Evolutionary conservation across 371 early-diverging fungal species (phyloP).

Genomic region (Circinella umbellata): DNA sequence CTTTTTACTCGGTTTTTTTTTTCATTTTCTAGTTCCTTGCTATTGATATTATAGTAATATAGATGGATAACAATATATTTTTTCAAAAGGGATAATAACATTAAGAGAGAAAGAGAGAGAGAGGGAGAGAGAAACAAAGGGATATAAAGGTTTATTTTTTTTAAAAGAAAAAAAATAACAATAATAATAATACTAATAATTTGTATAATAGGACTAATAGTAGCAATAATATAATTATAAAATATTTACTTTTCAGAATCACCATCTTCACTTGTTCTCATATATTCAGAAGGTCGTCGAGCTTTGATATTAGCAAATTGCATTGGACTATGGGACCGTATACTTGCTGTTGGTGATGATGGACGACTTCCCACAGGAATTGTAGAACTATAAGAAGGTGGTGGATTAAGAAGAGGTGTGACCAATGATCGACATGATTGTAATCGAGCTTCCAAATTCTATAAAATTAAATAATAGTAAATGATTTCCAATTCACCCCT

Average conservation of each 20-base stretch:
- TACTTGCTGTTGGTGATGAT: slow-evolving; percentile 36
- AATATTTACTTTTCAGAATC: neutral
- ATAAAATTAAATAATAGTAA: neutral
- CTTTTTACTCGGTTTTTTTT: too few relatives aligned
- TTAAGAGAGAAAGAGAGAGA: too few relatives aligned
- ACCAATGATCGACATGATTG: slow-evolving; percentile 71
- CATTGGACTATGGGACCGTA: slow-evolving; percentile 44
- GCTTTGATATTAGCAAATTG: slow-evolving; percentile 50
- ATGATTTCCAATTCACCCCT: neutral
- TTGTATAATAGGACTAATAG: too few relatives aligned
- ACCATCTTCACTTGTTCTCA: slow-evolving; percentile 21
- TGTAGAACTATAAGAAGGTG: slow-evolving; percentile 55
- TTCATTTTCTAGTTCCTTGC: too few relatives aligned
- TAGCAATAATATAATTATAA: neutral
- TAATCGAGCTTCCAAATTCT: slow-evolving; percentile 68
- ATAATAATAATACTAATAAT: too few relatives aligned
- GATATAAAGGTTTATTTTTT: too few relatives aligned
- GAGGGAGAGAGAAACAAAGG: too few relatives aligned
- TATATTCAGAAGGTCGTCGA: slow-evolving; percentile 52
- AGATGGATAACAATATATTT: too few relatives aligned
- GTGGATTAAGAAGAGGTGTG: slow-evolving; percentile 67
- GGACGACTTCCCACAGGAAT: slow-evolving; percentile 33
- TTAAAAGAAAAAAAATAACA: too few relatives aligned
- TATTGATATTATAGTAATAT: too few relatives aligned
- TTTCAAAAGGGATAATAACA: too few relatives aligned